These are phyloP conservation scores for Plasmodium knowlesi DNA, from an alignment of 169 alveolate species.

Conservation along the genomic window DNA sequence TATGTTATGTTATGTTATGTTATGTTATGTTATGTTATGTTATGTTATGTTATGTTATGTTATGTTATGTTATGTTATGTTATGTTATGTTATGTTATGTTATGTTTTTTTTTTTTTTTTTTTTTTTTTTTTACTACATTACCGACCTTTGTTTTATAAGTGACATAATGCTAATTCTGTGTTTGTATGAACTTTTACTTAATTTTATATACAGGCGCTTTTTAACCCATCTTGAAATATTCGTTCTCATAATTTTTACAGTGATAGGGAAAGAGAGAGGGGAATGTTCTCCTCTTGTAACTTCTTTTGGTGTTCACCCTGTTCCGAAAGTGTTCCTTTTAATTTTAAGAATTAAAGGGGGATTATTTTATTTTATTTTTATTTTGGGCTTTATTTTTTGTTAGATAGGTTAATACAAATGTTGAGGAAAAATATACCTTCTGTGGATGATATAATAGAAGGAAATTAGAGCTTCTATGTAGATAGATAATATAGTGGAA, in stretches of 20 bases:
- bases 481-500: neutral
- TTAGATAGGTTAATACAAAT: neutral
- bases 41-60: too few relatives aligned
- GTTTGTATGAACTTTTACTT: neutral
- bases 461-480: neutral
- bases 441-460: neutral
- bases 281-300: neutral
- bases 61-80: too few relatives aligned
- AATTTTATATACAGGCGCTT: neutral
- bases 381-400: neutral
- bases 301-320: neutral
- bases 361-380: too few relatives aligned
- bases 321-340: neutral
- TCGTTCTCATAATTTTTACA: neutral
- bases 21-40: too few relatives aligned
- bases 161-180: neutral
- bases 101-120: neutral
- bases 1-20: too few relatives aligned
- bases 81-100: too few relatives aligned
- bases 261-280: neutral
- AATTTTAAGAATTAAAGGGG: neutral
- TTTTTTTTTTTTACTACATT: neutral
- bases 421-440: neutral
- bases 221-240: neutral
- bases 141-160: neutral